Percentiles rank a stretch among this genome's conserved stretches.
Evolutionary conservation across 495 filamentous ascomycete species (phyloP).

Genomic region (Lasiosphaeria ovina): DNA sequence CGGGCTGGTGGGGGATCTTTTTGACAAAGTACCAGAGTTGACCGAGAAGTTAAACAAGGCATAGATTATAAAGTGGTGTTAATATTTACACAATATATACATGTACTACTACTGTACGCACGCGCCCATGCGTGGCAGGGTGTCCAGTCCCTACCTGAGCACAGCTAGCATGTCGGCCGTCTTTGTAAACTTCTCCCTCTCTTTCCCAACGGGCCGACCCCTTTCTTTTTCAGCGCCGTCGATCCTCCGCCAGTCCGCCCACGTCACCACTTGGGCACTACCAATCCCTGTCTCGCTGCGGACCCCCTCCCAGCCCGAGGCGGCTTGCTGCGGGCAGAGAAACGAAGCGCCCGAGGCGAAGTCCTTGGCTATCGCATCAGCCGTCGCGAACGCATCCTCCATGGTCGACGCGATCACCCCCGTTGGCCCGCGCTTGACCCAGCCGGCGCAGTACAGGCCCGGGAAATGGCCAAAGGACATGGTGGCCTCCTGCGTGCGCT

Average conservation of each 20-base stretch:
- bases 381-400: slow-evolving; percentile 90
- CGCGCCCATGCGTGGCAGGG: neutral
- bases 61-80: slow-evolving; percentile 25
- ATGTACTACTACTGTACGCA: slow-evolving; percentile 14
- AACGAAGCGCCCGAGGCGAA: slow-evolving; percentile 52
- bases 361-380: slow-evolving; percentile 73
- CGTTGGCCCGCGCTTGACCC: slow-evolving; percentile 93
- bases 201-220: slow-evolving; percentile 67
- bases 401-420: slow-evolving; percentile 96
- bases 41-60: slow-evolving; percentile 86
- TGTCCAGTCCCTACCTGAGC: slow-evolving; percentile 36
- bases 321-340: slow-evolving; percentile 40
- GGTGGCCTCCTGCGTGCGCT: slow-evolving; percentile 24
- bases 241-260: slow-evolving; percentile 85
- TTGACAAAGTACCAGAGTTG: slow-evolving; percentile 92
- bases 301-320: slow-evolving; percentile 74
- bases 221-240: slow-evolving; percentile 71
- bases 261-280: slow-evolving; percentile 57
- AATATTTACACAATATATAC: neutral
- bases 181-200: slow-evolving; percentile 78
- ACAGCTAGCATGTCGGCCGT: slow-evolving; percentile 78
- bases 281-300: slow-evolving; percentile 37
- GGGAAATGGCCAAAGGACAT: slow-evolving; percentile 49
- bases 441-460: slow-evolving; percentile 90
- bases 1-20: slow-evolving; percentile 90